Evolutionary conservation across 129 eudicot species (phyloP).

Genomic region (Chrysanthemum makinoi): DNA sequence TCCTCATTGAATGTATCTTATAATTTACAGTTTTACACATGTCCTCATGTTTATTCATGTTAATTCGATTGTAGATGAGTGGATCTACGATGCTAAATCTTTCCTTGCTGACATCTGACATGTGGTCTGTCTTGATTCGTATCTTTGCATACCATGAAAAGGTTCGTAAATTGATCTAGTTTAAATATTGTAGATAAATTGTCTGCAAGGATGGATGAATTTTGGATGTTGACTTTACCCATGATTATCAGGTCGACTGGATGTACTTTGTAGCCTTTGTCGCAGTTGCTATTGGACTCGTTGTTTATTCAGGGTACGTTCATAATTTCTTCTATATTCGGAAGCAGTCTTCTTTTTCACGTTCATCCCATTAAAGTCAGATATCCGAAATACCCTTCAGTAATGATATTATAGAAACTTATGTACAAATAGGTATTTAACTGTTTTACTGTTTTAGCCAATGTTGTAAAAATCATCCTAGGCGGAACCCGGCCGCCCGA

Average conservation of each 20-base stretch:
- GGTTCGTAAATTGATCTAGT: conserved; percentile 36
- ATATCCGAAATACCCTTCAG: conserved; percentile 1
- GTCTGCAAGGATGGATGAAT: neutral
- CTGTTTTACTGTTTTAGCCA: no score
- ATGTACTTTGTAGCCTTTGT: conserved; percentile 87
- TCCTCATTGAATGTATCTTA: neutral
- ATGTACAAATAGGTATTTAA: no score
- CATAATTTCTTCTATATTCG: conserved; percentile 12
- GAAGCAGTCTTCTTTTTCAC: neutral
- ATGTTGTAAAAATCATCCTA: no score
- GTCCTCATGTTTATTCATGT: conserved; percentile 10
- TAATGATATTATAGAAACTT: neutral
- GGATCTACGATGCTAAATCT: conserved; percentile 90
- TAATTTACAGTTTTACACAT: neutral
- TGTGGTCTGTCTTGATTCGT: conserved; percentile 96
- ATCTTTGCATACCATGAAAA: conserved; percentile 87
- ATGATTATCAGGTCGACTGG: conserved; percentile 77
- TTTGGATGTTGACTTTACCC: conserved; percentile 15
- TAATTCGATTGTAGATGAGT: conserved; percentile 56
- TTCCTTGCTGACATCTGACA: conserved; percentile 87
- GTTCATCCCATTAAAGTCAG: neutral
- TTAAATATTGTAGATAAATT: no score
- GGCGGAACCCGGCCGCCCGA: no score
- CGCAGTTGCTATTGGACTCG: conserved; percentile 72
- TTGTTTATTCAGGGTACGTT: conserved; percentile 77